Percentiles rank a stretch among this genome's conserved stretches.
Evolutionary conservation across 179 eudicot genomes (phyloP).

Genomic region (Sideroxylon spinosum): DNA sequence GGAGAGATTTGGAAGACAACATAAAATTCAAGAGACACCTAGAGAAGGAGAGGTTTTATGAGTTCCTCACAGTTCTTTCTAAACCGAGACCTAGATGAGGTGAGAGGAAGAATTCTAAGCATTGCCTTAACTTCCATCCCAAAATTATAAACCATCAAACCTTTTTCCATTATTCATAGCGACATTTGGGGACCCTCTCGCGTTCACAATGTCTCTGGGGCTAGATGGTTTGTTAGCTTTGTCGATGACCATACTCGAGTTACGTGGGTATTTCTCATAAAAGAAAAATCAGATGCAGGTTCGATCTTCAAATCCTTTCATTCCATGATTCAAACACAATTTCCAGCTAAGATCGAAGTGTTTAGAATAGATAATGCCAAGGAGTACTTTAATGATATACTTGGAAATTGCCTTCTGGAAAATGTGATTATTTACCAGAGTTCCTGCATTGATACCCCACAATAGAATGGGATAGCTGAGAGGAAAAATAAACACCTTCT

Average conservation of each 20-base stretch:
- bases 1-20: too few relatives aligned
- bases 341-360: background rate
- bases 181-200: conserved; percentile 12
- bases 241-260: conserved; percentile 4
- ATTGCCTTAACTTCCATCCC: background rate
- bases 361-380: background rate
- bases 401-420: background rate
- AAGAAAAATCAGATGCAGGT: background rate
- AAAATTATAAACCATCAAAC: background rate
- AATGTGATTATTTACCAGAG: too few relatives aligned
- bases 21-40: too few relatives aligned
- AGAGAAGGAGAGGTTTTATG: too few relatives aligned
- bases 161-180: conserved; percentile 7
- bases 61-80: background rate
- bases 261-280: conserved; percentile 1
- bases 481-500: too few relatives aligned
- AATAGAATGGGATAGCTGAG: too few relatives aligned
- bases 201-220: background rate
- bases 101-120: too few relatives aligned
- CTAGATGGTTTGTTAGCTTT: conserved; percentile 8
- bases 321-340: background rate
- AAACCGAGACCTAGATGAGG: too few relatives aligned
- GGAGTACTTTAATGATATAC: background rate
- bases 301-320: background rate
- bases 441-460: too few relatives aligned